Evolutionary conservation across 768 basidiomycete species (phyloP), one percentile per base, ranked within the genome.

Genomic region (Leccinum variicolor): DNA sequence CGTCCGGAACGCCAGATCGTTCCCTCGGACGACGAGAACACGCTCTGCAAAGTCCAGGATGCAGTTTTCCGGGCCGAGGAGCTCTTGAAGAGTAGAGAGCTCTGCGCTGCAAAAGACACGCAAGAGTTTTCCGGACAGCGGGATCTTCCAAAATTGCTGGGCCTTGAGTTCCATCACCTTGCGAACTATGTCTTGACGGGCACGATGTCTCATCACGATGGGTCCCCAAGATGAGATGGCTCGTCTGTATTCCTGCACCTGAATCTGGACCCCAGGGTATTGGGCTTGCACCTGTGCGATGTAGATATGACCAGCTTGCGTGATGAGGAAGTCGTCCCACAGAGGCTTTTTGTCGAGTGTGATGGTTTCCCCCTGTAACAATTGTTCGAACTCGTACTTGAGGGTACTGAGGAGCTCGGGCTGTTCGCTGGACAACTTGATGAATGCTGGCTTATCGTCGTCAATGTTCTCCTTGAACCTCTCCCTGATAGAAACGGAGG

Each of bases 271-370:
- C 1, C 71, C 75, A 0, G 73, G 69, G 48, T 79, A 64, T 10
- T 61, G 56, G 2, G 55, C 58, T 54, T 82, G 75, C 11, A 90
- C 54, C 1, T 74, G 66, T 1, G 72, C 62, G 49, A 92, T 53
- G 66, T 80, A 90, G 0, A 14, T 21, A 0, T 49, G 41, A 0
- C 87, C 87, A 6, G 70, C 69, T 0, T 62, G 56, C 4, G 74
- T 60, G 21, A 66, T 65, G 58, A 92, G 86, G 69, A 82, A 90
- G 4, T 76, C 73, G 57, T 91, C 85, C 89, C 89, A 92, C 8
- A 81, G 72, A 2, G 77, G 71, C 41, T 80, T 79, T 28, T 79
- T 82, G 47, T 83, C 77, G 17, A 79, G 63, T 26, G 71, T 76
- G 33, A 89, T 67, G 3, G 79, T 72, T 60, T 91, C 86, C 1